A percentile compares a stretch with the other conserved stretches of the same genome.
These are phyloP conservation scores for Sporothrix euskadiensis DNA, from an alignment of 2,329 filamentous ascomycete genomes.

Conservation along the genomic window DNA sequence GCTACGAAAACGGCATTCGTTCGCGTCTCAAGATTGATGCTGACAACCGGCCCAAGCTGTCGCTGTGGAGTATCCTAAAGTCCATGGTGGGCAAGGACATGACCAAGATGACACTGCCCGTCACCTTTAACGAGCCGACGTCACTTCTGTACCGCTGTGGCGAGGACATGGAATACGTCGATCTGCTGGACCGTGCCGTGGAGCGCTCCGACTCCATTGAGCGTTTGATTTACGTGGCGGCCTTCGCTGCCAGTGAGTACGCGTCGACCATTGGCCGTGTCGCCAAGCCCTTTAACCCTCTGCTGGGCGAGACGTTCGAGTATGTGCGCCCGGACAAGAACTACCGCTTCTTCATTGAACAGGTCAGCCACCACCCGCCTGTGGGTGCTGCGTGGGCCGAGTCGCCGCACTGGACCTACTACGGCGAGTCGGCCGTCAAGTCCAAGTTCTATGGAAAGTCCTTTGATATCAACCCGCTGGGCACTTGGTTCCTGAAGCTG, in stretches of 20 bases:
- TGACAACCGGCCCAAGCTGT: conserved; percentile 90
- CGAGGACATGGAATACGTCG: conserved; percentile 97
- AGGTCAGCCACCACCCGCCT: conserved; percentile 96
- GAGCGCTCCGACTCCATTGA: conserved; percentile 85
- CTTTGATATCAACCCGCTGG: conserved; percentile 93
- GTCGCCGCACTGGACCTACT: conserved; percentile 93
- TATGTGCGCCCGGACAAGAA: conserved; percentile 95
- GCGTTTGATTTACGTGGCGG: conserved; percentile 89
- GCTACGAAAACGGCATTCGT: conserved; percentile 87
- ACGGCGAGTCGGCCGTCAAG: conserved; percentile 90
- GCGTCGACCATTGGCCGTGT: conserved; percentile 95
- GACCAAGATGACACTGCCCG: conserved; percentile 98
- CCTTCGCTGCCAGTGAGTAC: conserved; percentile 94
- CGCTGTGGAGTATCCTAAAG: conserved; percentile 94
- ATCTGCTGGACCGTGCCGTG: conserved; percentile 85
- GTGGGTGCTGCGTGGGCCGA: conserved; percentile 93
- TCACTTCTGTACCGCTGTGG: conserved; percentile 91
- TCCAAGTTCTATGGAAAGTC: conserved; percentile 98
- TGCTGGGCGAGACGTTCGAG: conserved; percentile 95
- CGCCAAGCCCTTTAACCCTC: conserved; percentile 96
- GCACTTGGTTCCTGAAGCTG: conserved; percentile 92
- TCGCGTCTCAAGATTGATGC: conserved; percentile 81
- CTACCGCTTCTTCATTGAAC: conserved; percentile 97
- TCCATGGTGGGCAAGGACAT: conserved; percentile 99
- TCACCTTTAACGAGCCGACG: conserved; percentile 98